Percentiles rank a stretch among this genome's conserved stretches.
These are phyloP conservation scores for Eutrema heterophyllum DNA, from an alignment of 345 rosid genomes.

Conservation along the genomic window DNA sequence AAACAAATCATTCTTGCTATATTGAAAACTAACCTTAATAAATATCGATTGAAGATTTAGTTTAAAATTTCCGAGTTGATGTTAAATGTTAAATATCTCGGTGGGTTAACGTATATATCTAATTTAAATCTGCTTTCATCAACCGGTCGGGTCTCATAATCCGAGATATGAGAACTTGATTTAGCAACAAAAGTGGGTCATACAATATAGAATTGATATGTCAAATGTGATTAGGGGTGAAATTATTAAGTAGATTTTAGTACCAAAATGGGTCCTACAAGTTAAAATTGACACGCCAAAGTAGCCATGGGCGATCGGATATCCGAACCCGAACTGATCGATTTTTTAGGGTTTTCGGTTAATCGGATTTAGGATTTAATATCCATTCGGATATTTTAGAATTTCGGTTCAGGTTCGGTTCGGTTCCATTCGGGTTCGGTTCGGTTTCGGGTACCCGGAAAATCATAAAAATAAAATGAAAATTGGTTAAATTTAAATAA, in stretches of 20 bases:
- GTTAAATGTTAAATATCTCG: background rate
- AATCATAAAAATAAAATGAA: too few species aligned
- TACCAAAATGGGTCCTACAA: background rate
- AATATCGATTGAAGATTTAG: background rate
- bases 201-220: background rate
- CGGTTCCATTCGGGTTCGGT: too few species aligned
- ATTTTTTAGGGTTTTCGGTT: too few species aligned
- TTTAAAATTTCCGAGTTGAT: background rate
- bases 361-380: too few species aligned
- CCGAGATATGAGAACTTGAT: background rate
- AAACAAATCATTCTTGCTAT: background rate
- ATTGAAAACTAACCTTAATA: background rate
- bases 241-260: background rate
- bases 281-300: background rate
- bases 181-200: background rate
- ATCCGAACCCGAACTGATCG: too few species aligned
- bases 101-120: constrained; percentile 7
- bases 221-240: background rate
- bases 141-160: constrained; percentile 1
- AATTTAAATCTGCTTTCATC: constrained; percentile 8
- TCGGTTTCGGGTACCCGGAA: too few species aligned
- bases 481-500: too few species aligned
- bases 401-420: too few species aligned
- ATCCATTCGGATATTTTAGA: too few species aligned
- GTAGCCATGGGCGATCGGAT: too few species aligned